Evolutionary conservation across 371 early-diverging fungal genomes (phyloP), one percentile per base, ranked within the genome.

Genomic region (Catenaria anguillulae): DNA sequence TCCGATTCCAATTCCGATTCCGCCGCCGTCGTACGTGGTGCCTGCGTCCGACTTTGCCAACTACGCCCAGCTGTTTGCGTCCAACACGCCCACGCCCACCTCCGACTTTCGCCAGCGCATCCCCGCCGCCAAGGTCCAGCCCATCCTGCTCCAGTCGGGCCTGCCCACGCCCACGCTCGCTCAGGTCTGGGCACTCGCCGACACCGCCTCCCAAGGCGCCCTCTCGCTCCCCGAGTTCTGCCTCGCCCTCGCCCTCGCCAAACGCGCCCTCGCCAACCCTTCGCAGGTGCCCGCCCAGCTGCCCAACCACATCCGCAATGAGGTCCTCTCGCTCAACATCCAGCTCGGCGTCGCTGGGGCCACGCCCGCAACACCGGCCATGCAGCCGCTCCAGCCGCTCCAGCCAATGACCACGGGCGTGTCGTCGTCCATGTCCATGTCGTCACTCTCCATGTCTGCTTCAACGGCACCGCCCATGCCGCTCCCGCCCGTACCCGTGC

Each of bases 201-300:
- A 77, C 55, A 64, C 72, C 1, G 46, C 64, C 24, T 61, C 58
- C 4, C 33, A 62, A 21, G 73, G 75, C 8, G 58, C 64, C n/a
- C 63, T 83, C 31, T 70, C 75, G 23, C 67, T 76, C 63, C 67
- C 80, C 12, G 82, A 83, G 65, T 82, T 83, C 64, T 69, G 67
- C 45, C 54, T 83, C 43, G 82, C 81, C 45, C 75, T 83, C 79
- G 74, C 74, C 60, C 71, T 83, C 36, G 71, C 78, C 12, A 73
- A 75, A 59, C 68, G 71, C 6, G 67, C 68, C 21, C 55, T 77
- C 33, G 54, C 33, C 10, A 66, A 68, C 33, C 67, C 73, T 71
- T 21, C 55, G 37, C 35, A 66, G n/a, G 26, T 74, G 67, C 64
- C 83, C 60, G 43, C 70, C 12, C 60, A 61, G 33, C 67, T 84